These are phyloP conservation scores for Galeopsis tetrahit DNA, from an alignment of 257 asterid species.

Conservation along the genomic window DNA sequence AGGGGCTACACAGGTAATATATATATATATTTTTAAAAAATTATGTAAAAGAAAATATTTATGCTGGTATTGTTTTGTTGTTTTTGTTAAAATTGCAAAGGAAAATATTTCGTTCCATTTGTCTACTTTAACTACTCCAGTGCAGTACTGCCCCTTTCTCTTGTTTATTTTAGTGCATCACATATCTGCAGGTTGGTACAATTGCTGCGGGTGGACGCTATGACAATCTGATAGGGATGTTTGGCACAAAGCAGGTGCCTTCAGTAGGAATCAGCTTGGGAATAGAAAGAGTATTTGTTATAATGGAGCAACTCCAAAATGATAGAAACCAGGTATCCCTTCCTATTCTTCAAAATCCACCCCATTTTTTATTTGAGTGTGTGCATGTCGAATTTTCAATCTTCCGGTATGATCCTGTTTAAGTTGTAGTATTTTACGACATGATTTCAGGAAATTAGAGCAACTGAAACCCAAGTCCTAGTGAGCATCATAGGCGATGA, in stretches of 20 bases:
- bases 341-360: background rate
- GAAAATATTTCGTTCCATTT: background rate
- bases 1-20: conserved; percentile 80
- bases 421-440: background rate
- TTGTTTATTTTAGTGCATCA: background rate
- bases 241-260: conserved; percentile 88
- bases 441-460: conserved; percentile 60
- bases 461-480: conserved; percentile 85
- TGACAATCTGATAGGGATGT: conserved; percentile 87
- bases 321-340: conserved; percentile 65
- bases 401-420: background rate
- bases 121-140: background rate
- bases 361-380: background rate
- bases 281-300: conserved; percentile 87
- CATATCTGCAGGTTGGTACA: conserved; percentile 77
- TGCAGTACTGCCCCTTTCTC: background rate
- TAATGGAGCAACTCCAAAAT: conserved; percentile 80
- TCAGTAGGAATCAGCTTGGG: conserved; percentile 97
- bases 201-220: conserved; percentile 99
- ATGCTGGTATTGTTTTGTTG: conserved; percentile 3
- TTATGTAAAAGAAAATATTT: too few relatives aligned
- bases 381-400: background rate
- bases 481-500: conserved; percentile 85
- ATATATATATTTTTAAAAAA: too few relatives aligned
- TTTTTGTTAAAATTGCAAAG: background rate